phyloP scores from a whole-genome alignment of 2,329 filamentous ascomycete species.

The Cytospora mali region DNA sequence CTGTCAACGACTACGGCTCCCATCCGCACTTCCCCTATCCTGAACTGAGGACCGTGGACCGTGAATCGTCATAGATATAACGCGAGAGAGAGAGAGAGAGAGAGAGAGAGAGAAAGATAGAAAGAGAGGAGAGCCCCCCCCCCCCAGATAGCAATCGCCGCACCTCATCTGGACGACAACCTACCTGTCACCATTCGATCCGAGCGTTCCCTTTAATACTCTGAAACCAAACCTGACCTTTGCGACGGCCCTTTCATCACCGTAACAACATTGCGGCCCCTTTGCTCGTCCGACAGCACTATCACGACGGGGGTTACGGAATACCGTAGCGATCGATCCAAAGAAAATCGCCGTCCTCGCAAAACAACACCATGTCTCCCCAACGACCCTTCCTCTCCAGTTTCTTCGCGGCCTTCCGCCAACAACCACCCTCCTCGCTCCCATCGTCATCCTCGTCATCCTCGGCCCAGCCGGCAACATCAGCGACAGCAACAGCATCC shows the following conservation, averaged over 20 bases:
- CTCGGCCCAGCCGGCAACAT: conserved; percentile 28
- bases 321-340: background rate
- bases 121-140: too few species aligned
- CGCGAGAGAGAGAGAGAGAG: background rate
- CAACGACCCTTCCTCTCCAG: conserved; percentile 59
- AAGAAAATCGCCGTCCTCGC: conserved; percentile 9
- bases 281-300: background rate
- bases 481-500: conserved; percentile 24
- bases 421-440: conserved; percentile 43
- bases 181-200: background rate
- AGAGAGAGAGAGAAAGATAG: background rate
- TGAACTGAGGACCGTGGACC: background rate
- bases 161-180: background rate
- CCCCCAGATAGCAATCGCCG: background rate
- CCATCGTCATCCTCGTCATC: conserved; percentile 29
- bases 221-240: background rate
- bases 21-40: too few species aligned
- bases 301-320: background rate
- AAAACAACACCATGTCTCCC: conserved; percentile 53
- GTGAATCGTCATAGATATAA: background rate
- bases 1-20: background rate
- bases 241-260: background rate
- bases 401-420: conserved; percentile 59
- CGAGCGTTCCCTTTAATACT: background rate
- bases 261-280: background rate